Base-by-base conservation (phyloP, 23 red algal genomes). In the Chondrus crispus region DNA sequence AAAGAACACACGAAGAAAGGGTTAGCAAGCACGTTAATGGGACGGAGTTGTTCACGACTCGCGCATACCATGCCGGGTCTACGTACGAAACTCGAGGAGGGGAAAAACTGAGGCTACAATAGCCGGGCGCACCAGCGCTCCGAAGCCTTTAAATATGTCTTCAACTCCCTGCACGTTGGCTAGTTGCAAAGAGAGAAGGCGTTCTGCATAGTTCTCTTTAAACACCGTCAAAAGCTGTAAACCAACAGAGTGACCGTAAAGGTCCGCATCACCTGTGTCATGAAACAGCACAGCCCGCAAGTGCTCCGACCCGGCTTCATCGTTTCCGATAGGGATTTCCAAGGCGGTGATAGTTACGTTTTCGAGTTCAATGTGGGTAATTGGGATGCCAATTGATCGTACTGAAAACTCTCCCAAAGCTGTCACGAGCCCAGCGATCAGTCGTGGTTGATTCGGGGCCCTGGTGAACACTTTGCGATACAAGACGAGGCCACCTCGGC, bases 381-480 rank as follows among this genome's bases (percentile, higher is more conserved):
- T 75, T 29, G 88, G 88, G 40, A 68, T 28, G 24, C 54, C 81
- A 10, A 94, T 47, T 5, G 91, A 74, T 2, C 69, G 50, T 12
- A 85, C 53, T 20, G 91, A 71, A 63, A 87, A 94, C 36, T 94
- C 81, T 37, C 81, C 74, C 35, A 94, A 64, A 22, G 91, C 91
- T 7, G 91, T 80, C 39, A 94, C 72, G 44, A 94, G 73, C 14
- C 91, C 91, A 19, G 81, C 91, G 26, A 94, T 80, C 39, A 94
- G 55, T 72, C 91, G 81, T 29, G 91, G 91, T 32, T 85, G 91
- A n/a, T 84, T 74, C 19, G 87, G 39, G 19, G 68, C 40, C 55
- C 77, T 87, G n/a, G 91, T 46, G 22, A 94, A 54, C 26, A 52
- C 62, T 63, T 69, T 78, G 22, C 91, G 91, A 38, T 85, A 94